Evolutionary conservation across 768 basidiomycete species (phyloP).

Genomic region (Candolleomyces aberdarensis): DNA sequence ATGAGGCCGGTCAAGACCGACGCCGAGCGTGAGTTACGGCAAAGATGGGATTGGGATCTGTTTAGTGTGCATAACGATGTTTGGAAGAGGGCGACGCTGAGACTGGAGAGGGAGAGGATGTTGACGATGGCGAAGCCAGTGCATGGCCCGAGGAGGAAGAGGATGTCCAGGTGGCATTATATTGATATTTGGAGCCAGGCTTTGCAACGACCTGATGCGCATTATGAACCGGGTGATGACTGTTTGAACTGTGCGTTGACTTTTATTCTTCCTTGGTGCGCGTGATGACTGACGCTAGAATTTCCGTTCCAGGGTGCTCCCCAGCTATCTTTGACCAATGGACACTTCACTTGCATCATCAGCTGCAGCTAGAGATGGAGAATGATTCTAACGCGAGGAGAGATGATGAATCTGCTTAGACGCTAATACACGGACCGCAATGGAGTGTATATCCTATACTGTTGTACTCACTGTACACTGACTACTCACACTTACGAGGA

Average conservation of each 20-base stretch:
- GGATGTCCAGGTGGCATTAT: constrained; percentile 12
- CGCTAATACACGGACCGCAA: too few relatives aligned
- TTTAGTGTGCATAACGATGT: constrained; percentile 14
- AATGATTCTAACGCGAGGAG: background rate
- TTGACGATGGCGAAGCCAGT: background rate
- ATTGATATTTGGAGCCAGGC: constrained; percentile 17
- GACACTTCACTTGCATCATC: constrained; percentile 22
- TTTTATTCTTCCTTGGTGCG: background rate
- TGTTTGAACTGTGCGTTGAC: constrained; percentile 15
- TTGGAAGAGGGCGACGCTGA: constrained; percentile 13
- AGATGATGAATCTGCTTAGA: too few relatives aligned
- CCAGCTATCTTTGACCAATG: constrained; percentile 23
- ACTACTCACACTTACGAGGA: too few relatives aligned
- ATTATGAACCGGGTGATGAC: constrained; percentile 22
- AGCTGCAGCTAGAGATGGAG: constrained; percentile 11
- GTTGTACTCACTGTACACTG: background rate
- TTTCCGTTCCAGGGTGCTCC: constrained; percentile 17
- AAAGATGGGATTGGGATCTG: constrained; percentile 17
- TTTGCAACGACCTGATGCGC: constrained; percentile 18
- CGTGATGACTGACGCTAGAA: background rate
- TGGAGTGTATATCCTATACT: background rate
- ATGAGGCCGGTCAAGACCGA: background rate
- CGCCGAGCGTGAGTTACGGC: background rate
- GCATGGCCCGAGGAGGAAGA: background rate
- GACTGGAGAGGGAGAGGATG: constrained; percentile 9